These are phyloP conservation scores for Delonix regia DNA, from an alignment of 306 rosid genomes.

Conservation along the genomic window DNA sequence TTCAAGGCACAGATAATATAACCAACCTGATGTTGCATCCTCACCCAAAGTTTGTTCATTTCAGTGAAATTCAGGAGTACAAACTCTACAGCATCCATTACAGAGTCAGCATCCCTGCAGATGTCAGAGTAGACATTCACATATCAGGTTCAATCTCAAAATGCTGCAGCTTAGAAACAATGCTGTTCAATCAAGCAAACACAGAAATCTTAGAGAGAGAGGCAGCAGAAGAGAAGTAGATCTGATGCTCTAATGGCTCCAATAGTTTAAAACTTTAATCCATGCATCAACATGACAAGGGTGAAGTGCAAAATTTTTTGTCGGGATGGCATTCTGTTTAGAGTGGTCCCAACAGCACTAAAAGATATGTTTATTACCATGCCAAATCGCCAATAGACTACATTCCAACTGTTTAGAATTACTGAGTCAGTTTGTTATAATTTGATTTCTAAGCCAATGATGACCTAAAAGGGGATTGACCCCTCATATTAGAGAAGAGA, in stretches of 20 bases:
- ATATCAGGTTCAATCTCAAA: constrained; percentile 31
- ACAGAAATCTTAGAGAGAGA: neutral
- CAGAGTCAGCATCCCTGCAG: constrained; percentile 79
- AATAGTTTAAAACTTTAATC: constrained; percentile 1
- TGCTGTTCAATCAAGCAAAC: constrained; percentile 15
- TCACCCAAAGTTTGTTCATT: constrained; percentile 96
- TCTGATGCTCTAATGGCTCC: constrained; percentile 11
- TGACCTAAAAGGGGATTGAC: neutral
- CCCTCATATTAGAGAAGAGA: neutral
- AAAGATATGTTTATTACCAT: too few species aligned
- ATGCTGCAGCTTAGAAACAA: constrained; percentile 30
- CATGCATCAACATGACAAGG: constrained; percentile 29
- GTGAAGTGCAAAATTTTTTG: constrained; percentile 13
- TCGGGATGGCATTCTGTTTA: constrained; percentile 5
- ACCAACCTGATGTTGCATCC: constrained; percentile 89
- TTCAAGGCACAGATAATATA: constrained; percentile 33
- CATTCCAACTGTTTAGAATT: too few species aligned
- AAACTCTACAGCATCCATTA: constrained; percentile 80
- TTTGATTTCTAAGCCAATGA: constrained; percentile 26
- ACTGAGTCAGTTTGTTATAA: neutral
- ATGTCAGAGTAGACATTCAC: constrained; percentile 33
- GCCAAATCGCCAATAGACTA: too few species aligned
- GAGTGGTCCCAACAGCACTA: neutral
- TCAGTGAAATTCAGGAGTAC: constrained; percentile 89
- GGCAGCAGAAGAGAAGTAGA: neutral